Percentiles rank a stretch among this genome's conserved stretches.
Evolutionary conservation across 306 rosid genomes (phyloP).

Genomic region (Cercis canadensis): DNA sequence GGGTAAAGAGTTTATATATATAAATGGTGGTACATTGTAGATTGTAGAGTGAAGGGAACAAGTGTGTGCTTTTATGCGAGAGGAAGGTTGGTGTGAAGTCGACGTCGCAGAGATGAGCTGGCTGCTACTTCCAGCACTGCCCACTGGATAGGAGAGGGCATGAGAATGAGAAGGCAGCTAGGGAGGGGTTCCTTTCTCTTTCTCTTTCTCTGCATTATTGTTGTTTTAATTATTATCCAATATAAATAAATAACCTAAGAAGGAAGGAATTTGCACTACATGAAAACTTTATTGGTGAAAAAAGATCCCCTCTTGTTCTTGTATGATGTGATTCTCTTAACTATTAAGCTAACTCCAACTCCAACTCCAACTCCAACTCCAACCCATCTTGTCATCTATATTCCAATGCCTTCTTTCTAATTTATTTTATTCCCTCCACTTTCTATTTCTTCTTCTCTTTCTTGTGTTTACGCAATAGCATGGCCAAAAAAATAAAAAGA

Average conservation of each 20-base stretch:
- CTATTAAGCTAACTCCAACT: constrained; percentile 38
- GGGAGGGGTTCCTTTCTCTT: background rate
- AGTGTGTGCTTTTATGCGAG: constrained; percentile 2
- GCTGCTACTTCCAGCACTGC: constrained; percentile 60
- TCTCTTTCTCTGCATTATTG: background rate
- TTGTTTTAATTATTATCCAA: background rate
- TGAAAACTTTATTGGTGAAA: constrained; percentile 12
- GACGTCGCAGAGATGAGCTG: constrained; percentile 64
- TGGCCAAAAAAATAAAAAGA: too few species aligned
- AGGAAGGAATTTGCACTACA: background rate
- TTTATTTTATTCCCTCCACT: background rate
- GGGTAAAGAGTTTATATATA: background rate
- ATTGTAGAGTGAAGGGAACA: constrained; percentile 12
- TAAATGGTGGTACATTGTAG: constrained; percentile 24
- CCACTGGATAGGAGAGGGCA: constrained; percentile 33
- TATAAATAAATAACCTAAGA: too few species aligned
- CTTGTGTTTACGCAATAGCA: too few species aligned
- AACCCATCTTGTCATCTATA: too few species aligned
- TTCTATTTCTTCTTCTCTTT: background rate
- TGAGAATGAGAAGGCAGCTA: background rate
- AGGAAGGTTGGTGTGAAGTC: constrained; percentile 71
- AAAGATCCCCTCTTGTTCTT: too few species aligned
- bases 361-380: too few species aligned
- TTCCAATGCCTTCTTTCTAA: too few species aligned
- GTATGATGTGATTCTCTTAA: constrained; percentile 39